Evolutionary conservation across 179 eudicot genomes (phyloP), one percentile per base, ranked within the genome.

Genomic region (Dionaea muscipula): DNA sequence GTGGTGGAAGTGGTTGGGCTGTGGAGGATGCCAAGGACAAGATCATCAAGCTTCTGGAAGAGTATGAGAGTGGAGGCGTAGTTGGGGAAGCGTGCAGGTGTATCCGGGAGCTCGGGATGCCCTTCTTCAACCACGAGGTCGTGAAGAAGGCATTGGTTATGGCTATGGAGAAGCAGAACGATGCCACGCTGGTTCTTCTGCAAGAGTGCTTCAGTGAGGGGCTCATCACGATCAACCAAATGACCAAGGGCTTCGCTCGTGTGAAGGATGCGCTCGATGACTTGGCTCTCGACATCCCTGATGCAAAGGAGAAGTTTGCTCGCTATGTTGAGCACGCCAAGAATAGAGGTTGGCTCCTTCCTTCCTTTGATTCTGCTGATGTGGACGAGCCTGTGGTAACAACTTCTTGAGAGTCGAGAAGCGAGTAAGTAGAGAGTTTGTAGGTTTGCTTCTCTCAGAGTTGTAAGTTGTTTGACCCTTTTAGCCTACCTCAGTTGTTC

Each of bases 131-230:
- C 67, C 98, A 91, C 1, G 98, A 91, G 76, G 98, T 91, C 25
- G 98, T 91, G 69, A 91, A 91, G 83, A 91, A 82, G 56, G 98
- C 94, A 25, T 56, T 91, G 53, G 81, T 91, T 31, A 91, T 91
- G 98, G 91, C 95, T 7, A 91, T 91, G 98, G 98, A 91, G 78
- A 91, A 91, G 91, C 75, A 91, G 73, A 87, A 84, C 8, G 98
- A 87, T 40, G 59, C 81, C 70, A 78, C 87, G 86, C 88, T 91
- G 63, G 69, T 82, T 50, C 70, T 87, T 63, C 78, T 91, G 19
- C 78, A 84, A 53, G 94, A 72, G 58, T 80, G 95, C 62, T 91
- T 84, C 64, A 46, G 66, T 2, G 95, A 82, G 64, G 98, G 98
- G 63, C 71, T 91, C 53, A 91, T 91, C 48, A 91, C 98, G 0